Evolutionary conservation across 768 basidiomycete genomes (phyloP).

Genomic region (Porpolomopsis calyptriformis): DNA sequence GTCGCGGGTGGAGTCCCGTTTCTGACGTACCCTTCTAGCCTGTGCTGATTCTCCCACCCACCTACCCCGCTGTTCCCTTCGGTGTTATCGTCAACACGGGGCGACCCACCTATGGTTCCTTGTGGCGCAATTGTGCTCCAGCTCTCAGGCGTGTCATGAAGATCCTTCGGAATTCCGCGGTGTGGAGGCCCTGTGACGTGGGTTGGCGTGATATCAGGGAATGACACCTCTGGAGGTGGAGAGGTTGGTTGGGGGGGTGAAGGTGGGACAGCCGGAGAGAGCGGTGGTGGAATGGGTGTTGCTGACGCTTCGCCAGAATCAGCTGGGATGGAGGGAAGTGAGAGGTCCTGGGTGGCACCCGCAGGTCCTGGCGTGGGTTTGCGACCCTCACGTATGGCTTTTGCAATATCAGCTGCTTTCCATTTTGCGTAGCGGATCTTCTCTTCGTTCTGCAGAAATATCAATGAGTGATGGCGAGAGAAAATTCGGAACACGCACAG

Average conservation of each 20-base stretch:
- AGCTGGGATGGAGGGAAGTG: slow-evolving; percentile 5
- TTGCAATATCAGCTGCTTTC: slow-evolving; percentile 94
- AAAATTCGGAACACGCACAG: slow-evolving; percentile 30
- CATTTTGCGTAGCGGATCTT: slow-evolving; percentile 94
- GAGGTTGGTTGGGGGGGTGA: slow-evolving; percentile 3
- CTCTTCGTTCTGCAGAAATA: slow-evolving; percentile 51
- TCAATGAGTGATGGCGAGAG: neutral
- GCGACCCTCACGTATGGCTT: slow-evolving; percentile 89
- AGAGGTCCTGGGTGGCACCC: slow-evolving; percentile 25
- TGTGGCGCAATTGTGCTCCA: slow-evolving; percentile 78
- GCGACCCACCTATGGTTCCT: slow-evolving; percentile 30
- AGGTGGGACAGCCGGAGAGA: neutral
- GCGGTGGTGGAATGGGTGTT: slow-evolving; percentile 3
- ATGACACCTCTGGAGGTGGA: slow-evolving; percentile 10
- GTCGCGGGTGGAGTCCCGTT: neutral
- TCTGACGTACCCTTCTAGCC: too few relatives aligned
- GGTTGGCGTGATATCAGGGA: slow-evolving; percentile 9
- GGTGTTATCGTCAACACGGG: neutral
- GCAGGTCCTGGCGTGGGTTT: slow-evolving; percentile 74
- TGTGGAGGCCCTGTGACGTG: too few relatives aligned
- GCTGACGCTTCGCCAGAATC: neutral
- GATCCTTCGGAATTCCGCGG: slow-evolving; percentile 18
- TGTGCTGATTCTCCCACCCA: neutral
- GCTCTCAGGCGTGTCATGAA: slow-evolving; percentile 36
- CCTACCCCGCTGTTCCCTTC: neutral